Base-by-base conservation (phyloP, 2,329 filamentous ascomycete genomes). In the Cercospora canescens region DNA sequence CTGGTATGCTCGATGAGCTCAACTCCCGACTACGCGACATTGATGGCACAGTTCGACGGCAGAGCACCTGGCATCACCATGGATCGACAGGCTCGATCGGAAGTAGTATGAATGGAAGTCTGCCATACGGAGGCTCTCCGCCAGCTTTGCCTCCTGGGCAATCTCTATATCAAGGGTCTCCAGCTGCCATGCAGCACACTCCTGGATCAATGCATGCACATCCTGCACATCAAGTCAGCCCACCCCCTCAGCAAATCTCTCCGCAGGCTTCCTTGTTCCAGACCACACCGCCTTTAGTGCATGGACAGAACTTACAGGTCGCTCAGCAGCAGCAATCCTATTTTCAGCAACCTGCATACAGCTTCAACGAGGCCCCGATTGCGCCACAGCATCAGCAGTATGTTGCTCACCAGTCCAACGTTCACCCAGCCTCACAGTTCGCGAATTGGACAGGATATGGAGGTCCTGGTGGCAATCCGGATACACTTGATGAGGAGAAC, bases 1-100 rank as follows among this genome's bases (percentile, higher is more conserved):
- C 78, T 1, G 65, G 73, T 1, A 76, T 83, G 41, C 75, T 79
- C 2, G 76, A 79, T 9, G 78, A 81, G 18, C 76, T 84, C 0
- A 79, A 81, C 48, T 75, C 77, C 41, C 78, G 80, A 7, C 69
- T 76, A 4, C 73, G 75, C 30, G 74, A 77, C n/a, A 58, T 77
- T 18, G 73, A 76, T n/a, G 70, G 67, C 8, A 35, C 60, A 8
- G 61, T 57, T 4, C 70, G 71, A 11, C 61, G 72, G 34, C 74
- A 71, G 16, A 75, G 72, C 67, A 72, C 72, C 50, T 76, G 73
- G 74, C 60, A 62, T 7, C 70, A 74, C 50, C 65, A 69, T 54
- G 67, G 67, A 34, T 76, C 73, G 14, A 64, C 65, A 1, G 68
- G 71, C 60, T 76, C 74, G 6, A 61, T 74, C 16, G 67, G 65